phyloP scores from a whole-genome alignment of 2,329 filamentous ascomycete species.

The Phoma sp. region DNA sequence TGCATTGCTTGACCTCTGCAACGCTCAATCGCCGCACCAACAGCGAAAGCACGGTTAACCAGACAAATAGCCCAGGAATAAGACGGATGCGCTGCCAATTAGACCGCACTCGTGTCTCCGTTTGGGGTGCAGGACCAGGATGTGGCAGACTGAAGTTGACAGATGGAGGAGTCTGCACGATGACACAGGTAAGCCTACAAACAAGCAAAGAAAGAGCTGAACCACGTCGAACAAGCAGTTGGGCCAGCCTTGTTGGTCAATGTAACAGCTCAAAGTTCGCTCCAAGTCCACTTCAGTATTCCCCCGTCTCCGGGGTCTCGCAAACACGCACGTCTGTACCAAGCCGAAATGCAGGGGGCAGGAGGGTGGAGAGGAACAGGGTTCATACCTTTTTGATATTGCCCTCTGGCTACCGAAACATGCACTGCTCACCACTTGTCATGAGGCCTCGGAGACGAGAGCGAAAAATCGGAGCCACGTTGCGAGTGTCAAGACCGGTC shows the following conservation, averaged over 20 bases:
- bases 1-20: conserved; percentile 50
- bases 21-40: conserved; percentile 45
- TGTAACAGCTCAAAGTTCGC: conserved; percentile 1
- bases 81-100: conserved; percentile 24
- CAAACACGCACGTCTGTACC: conserved; percentile 9
- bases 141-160: conserved; percentile 28
- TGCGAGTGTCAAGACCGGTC: conserved; percentile 10
- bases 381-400: conserved; percentile 22
- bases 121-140: conserved; percentile 26
- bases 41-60: conserved; percentile 42
- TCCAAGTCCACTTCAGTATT: not conserved
- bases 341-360: conserved; percentile 8
- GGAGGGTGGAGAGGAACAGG: conserved; percentile 5
- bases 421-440: not conserved
- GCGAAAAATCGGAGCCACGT: conserved; percentile 11
- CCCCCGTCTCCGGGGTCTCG: not conserved
- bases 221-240: conserved; percentile 18
- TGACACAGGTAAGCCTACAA: conserved; percentile 41
- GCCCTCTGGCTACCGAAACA: conserved; percentile 2
- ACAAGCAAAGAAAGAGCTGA: conserved; percentile 25
- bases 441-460: not conserved
- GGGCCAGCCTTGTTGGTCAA: conserved; percentile 5
- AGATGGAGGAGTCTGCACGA: conserved; percentile 39
- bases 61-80: conserved; percentile 29
- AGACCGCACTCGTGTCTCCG: conserved; percentile 22